phyloP scores from a whole-genome alignment of 2,329 filamentous ascomycete genomes.

The Raffaelea deltoideospora region DNA sequence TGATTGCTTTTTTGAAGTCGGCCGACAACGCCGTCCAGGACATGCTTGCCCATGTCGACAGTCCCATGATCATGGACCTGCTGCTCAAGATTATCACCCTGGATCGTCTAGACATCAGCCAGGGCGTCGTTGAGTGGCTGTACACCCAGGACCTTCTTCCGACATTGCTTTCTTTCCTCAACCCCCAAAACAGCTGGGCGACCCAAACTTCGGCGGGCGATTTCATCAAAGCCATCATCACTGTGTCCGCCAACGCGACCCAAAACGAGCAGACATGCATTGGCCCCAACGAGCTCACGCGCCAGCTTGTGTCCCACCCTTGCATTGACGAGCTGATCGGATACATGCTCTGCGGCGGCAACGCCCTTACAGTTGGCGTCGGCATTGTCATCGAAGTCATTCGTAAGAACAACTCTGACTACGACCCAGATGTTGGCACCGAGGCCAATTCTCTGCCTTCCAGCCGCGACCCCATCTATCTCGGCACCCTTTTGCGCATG shows the following conservation, averaged over 20 bases:
- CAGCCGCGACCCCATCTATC: constrained; percentile 83
- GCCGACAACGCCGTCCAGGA: constrained; percentile 68
- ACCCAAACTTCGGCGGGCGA: constrained; percentile 95
- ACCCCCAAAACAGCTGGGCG: constrained; percentile 69
- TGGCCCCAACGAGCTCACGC: constrained; percentile 89
- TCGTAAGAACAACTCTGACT: constrained; percentile 97
- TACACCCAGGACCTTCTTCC: constrained; percentile 81
- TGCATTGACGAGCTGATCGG: constrained; percentile 76
- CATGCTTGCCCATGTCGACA: constrained; percentile 87
- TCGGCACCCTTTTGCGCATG: constrained; percentile 74
- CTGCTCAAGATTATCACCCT: constrained; percentile 92
- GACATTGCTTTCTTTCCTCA: constrained; percentile 70
- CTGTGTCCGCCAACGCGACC: constrained; percentile 93
- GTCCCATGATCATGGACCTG: constrained; percentile 96
- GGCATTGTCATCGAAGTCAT: constrained; percentile 98
- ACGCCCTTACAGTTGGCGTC: constrained; percentile 87
- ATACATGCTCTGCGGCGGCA: constrained; percentile 87
- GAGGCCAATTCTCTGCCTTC: constrained; percentile 69
- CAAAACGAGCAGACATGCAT: constrained; percentile 99
- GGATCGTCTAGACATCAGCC: constrained; percentile 79
- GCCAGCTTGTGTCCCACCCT: constrained; percentile 75
- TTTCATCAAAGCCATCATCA: constrained; percentile 97
- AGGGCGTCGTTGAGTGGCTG: constrained; percentile 93
- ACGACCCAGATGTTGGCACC: constrained; percentile 80
- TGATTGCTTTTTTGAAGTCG: constrained; percentile 79